phyloP scores from a whole-genome alignment of 805 yeast species.

The Spathaspora gorwiae region DNA sequence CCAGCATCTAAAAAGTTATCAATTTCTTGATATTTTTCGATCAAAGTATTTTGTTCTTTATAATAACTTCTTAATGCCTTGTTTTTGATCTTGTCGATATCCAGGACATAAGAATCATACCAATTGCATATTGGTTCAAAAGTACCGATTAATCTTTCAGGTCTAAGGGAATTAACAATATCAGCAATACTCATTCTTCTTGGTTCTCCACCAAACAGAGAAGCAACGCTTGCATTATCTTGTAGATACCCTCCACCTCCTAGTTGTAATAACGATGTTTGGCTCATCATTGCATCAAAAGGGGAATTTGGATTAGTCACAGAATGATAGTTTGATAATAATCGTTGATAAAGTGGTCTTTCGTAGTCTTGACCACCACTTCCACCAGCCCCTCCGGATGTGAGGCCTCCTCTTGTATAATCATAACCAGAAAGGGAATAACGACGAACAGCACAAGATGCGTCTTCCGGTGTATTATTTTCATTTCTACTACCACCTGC shows the following conservation, averaged over 20 bases:
- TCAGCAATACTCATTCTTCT: conserved; percentile 17
- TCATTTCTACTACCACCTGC: too few relatives aligned
- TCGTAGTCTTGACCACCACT: conserved; percentile 2
- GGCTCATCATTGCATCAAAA: conserved; percentile 3
- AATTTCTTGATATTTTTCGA: conserved; percentile 53
- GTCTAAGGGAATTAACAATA: conserved; percentile 16
- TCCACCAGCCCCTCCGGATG: neutral
- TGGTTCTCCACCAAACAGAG: conserved; percentile 15
- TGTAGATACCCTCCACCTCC: neutral
- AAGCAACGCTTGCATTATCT: conserved; percentile 11
- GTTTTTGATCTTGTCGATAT: conserved; percentile 15
- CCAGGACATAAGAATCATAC: conserved; percentile 17
- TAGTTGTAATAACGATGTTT: neutral
- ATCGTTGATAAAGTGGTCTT: conserved; percentile 24
- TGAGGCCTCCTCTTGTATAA: neutral
- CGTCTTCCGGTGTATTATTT: neutral
- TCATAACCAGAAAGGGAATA: conserved; percentile 4
- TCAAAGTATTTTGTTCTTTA: conserved; percentile 53
- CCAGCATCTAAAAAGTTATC: conserved; percentile 70
- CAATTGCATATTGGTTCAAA: conserved; percentile 26
- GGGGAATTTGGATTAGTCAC: conserved; percentile 27
- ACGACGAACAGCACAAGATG: conserved; percentile 8
- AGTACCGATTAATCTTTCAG: conserved; percentile 32
- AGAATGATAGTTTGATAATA: conserved; percentile 23
- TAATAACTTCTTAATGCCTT: conserved; percentile 42